phyloP scores from a whole-genome alignment of 257 asterid genomes.

The Datura wrightii region DNA sequence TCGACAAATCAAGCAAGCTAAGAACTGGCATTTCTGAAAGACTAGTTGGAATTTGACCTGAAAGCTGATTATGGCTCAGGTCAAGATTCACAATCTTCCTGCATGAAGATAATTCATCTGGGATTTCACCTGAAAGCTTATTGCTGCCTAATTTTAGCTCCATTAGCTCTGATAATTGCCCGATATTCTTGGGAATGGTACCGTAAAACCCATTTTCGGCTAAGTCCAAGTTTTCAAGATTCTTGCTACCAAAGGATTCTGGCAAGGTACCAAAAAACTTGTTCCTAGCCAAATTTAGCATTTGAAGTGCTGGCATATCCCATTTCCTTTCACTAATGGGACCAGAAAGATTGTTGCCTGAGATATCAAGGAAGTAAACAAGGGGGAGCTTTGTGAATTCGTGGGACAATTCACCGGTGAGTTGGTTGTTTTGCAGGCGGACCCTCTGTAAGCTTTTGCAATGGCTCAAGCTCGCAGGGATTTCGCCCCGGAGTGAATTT shows the following conservation, averaged over 20 bases:
- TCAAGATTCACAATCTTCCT: slow-evolving; percentile 72
- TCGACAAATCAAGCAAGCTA: slow-evolving; percentile 76
- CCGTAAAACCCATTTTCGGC: slow-evolving; percentile 68
- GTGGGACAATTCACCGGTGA: slow-evolving; percentile 55
- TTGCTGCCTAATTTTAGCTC: slow-evolving; percentile 59
- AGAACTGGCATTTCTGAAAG: slow-evolving; percentile 75
- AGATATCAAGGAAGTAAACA: slow-evolving; percentile 75
- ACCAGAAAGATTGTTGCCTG: slow-evolving; percentile 63
- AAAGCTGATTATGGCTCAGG: slow-evolving; percentile 64
- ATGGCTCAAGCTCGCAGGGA: slow-evolving; percentile 55
- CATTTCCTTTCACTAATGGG: slow-evolving; percentile 54
- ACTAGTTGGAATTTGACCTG: slow-evolving; percentile 63
- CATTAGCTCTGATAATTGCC: slow-evolving; percentile 56
- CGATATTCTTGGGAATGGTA: slow-evolving; percentile 52
- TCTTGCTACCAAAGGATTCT: slow-evolving; percentile 55
- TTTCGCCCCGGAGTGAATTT: slow-evolving; percentile 64
- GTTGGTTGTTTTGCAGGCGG: slow-evolving; percentile 65
- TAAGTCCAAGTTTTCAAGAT: slow-evolving; percentile 69
- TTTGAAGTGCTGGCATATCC: slow-evolving; percentile 80
- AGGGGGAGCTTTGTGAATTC: slow-evolving; percentile 63
- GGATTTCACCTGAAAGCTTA: slow-evolving; percentile 65
- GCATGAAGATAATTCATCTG: slow-evolving; percentile 61
- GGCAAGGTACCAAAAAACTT: slow-evolving; percentile 59
- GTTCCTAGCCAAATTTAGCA: slow-evolving; percentile 73
- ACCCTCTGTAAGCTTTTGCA: slow-evolving; percentile 76